These are phyloP conservation scores for Volvox carteri DNA, from an alignment of 163 green algal genomes.

Conservation along the genomic window DNA sequence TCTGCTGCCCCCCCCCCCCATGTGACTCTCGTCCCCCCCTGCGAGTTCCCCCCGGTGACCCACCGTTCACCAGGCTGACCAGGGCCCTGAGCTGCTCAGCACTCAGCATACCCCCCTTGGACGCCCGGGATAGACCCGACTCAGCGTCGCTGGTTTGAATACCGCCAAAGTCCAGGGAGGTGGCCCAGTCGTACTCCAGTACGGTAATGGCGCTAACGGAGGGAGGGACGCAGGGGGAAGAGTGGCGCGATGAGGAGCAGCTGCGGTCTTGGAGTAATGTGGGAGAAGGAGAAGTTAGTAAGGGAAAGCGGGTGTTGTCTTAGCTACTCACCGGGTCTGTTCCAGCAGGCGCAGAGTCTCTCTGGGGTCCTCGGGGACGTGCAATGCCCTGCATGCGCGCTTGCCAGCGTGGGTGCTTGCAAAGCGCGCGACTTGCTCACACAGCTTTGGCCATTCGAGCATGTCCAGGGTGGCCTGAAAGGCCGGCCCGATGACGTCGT, in stretches of 20 bases:
- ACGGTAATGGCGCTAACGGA: conserved; percentile 66
- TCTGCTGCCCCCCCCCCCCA: no score
- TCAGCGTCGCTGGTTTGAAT: conserved; percentile 77
- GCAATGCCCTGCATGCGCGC: conserved; percentile 65
- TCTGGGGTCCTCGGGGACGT: conserved; percentile 46
- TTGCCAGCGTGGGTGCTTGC: conserved; percentile 82
- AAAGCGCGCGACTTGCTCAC: conserved; percentile 81
- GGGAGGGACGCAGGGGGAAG: not conserved
- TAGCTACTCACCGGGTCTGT: conserved; percentile 70
- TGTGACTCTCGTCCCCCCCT: no score
- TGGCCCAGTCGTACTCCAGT: conserved; percentile 79
- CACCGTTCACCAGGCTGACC: conserved; percentile 62
- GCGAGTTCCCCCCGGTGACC: not conserved
- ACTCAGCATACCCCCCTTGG: conserved; percentile 79
- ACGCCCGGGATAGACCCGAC: conserved; percentile 73
- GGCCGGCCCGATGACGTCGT: conserved; percentile 63
- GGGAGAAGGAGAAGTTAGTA: not conserved
- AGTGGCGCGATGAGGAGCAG: not conserved
- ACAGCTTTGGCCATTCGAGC: conserved; percentile 84
- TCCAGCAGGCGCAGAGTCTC: conserved; percentile 69
- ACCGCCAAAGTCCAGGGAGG: conserved; percentile 86
- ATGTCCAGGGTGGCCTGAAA: conserved; percentile 73
- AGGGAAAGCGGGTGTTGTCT: not conserved
- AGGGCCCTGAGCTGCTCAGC: conserved; percentile 70
- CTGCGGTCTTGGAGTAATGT: not conserved